Percentiles rank a stretch among this genome's conserved stretches.
Conservation (phyloP, 2,329 filamentous ascomycete genomes). For the Alternaria sp. region DNA sequence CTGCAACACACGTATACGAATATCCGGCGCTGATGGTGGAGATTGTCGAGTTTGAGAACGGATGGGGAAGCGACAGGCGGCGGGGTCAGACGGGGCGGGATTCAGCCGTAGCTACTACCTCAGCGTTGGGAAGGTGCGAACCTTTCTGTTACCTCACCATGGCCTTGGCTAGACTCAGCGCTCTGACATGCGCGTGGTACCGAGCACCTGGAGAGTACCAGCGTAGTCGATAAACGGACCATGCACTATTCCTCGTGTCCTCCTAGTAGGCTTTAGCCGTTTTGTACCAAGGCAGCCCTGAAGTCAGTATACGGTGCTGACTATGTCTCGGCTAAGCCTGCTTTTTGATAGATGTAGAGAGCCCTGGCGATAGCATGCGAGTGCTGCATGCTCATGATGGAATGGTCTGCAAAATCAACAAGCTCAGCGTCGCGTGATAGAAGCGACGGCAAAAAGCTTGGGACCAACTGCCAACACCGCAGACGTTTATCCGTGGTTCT, state of each 20-base stretch:
- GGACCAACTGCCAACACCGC: not conserved
- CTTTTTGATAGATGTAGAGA: not conserved
- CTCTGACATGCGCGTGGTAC: not conserved
- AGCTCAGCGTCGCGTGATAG: not conserved
- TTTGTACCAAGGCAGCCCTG: not conserved
- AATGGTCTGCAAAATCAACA: too few species aligned
- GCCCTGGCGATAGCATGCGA: not conserved
- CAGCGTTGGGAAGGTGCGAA: conserved; percentile 3
- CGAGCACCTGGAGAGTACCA: not conserved
- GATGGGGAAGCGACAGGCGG: conserved; percentile 1
- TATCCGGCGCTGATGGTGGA: not conserved
- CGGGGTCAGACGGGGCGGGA: not conserved
- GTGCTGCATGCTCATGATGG: too few species aligned
- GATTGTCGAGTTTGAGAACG: not conserved
- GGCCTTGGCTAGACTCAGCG: not conserved
- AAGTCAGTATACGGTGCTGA: not conserved
- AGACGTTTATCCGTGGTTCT: not conserved
- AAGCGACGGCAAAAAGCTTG: not conserved
- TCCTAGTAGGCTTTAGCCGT: not conserved
- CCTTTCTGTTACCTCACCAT: not conserved
- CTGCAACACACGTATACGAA: not conserved
- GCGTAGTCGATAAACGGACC: not conserved
- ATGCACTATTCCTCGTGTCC: not conserved
- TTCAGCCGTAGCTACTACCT: conserved; percentile 1
- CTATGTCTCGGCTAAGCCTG: not conserved